Percentiles rank a stretch among this genome's conserved stretches.
These are phyloP conservation scores for Myotisia sp. DNA, from an alignment of 2,329 filamentous ascomycete species.

Conservation along the genomic window DNA sequence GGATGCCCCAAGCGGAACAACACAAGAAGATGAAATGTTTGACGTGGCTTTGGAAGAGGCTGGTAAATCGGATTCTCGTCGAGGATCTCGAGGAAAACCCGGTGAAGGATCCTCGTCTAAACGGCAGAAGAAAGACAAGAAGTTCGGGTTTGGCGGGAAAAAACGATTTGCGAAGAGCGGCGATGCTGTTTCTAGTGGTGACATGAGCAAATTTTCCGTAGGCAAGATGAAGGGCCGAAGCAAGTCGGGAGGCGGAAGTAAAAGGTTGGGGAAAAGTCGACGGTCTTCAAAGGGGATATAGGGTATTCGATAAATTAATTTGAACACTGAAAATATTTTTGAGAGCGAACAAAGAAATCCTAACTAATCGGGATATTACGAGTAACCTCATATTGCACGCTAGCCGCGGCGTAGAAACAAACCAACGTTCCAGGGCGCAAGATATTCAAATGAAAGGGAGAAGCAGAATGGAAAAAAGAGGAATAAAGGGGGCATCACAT, in stretches of 20 bases:
- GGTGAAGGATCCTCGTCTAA: constrained; percentile 41
- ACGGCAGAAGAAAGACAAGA: constrained; percentile 84
- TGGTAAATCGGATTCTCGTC: constrained; percentile 39
- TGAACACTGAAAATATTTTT: no score
- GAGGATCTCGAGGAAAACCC: constrained; percentile 25
- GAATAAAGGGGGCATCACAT: no score
- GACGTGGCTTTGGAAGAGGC: constrained; percentile 70
- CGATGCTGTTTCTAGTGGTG: constrained; percentile 67
- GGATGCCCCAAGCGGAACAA: constrained; percentile 46
- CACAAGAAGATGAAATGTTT: constrained; percentile 73
- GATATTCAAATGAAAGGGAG: no score
- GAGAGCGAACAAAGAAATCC: no score
- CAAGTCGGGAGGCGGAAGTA: constrained; percentile 21
- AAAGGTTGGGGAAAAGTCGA: constrained; percentile 39
- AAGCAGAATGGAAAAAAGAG: no score
- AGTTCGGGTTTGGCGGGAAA: constrained; percentile 92
- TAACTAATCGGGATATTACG: no score
- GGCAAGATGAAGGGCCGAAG: constrained; percentile 82
- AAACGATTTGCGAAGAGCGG: constrained; percentile 84
- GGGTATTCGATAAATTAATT: no score
- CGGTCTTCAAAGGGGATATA: no score
- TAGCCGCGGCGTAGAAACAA: no score
- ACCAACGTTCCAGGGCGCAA: no score
- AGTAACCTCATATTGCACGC: no score
- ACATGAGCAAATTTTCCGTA: constrained; percentile 64